Conservation (phyloP, 192 early-diverging fungal genomes). For the Podila verticillata region DNA sequence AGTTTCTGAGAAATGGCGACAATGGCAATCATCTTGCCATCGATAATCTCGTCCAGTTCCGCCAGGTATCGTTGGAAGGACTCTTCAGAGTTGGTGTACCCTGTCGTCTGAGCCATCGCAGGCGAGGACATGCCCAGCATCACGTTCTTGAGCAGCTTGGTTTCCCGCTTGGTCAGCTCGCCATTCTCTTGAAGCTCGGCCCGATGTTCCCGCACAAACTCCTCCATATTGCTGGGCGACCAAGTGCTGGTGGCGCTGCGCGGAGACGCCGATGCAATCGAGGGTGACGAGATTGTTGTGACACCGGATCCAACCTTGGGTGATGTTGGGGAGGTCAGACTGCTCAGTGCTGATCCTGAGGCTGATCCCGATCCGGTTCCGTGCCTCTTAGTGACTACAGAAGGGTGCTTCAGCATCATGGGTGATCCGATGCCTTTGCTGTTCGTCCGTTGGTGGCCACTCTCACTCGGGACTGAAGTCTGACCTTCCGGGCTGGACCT, state of each 20-base stretch:
- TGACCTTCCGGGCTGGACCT: constrained; percentile 19
- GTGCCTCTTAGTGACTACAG: constrained; percentile 25
- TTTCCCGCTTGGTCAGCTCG: constrained; percentile 73
- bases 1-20: constrained; percentile 47
- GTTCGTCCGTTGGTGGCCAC: background rate
- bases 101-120: constrained; percentile 16
- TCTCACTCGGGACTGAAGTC: background rate
- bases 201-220: constrained; percentile 72
- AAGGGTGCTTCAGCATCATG: constrained; percentile 36
- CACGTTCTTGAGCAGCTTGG: constrained; percentile 69
- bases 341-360: constrained; percentile 2
- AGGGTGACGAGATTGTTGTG: background rate
- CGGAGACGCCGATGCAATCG: background rate
- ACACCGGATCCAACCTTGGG: constrained; percentile 18
- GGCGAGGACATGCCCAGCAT: constrained; percentile 64
- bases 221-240: constrained; percentile 59
- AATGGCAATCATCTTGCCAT: constrained; percentile 63
- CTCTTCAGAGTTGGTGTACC: constrained; percentile 18
- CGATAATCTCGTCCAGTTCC: constrained; percentile 66
- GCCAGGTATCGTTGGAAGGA: constrained; percentile 58
- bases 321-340: constrained; percentile 22
- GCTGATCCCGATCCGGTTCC: constrained; percentile 3
- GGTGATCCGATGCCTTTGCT: constrained; percentile 5
- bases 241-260: constrained; percentile 4
- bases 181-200: constrained; percentile 68